Base-by-base conservation (phyloP, 495 filamentous ascomycete species). In the Aspergillus olivimuriae region DNA sequence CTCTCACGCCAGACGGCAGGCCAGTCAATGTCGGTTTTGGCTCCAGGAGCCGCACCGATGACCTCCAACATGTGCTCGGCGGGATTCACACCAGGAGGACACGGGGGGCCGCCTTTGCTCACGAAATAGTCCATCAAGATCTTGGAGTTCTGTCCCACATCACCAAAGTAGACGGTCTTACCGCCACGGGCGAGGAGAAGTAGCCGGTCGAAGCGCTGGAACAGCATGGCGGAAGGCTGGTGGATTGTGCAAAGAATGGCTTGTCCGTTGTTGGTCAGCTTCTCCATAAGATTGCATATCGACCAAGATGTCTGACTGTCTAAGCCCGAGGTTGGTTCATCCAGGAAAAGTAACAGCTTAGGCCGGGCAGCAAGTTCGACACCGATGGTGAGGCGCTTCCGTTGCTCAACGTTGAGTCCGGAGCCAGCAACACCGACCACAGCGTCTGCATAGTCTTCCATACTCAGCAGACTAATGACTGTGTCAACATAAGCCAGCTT, bases 51-150 rank as follows among this genome's bases (percentile, higher is more conserved):
- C 14, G 86, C 86, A 35, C 87, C 87, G 41, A 89, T 89, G 39
- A 84, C 82, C 48, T 91, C 86, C 19, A 94, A 66, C 85, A 94
- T 92, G 80, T 83, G 90, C 60, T 95, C 89, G 21, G 88, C 89
- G n/a, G 87, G 87, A 33, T 72, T 94, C 1, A 21, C 33, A 7
- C 38, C 46, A 14, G 82, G 80, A 16, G 77, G 76, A 60, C 54
- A n/a, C 77, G 72, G 62, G 18, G 65, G 58, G 4, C 78, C 83
- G 22, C 86, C 80, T 57, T 87, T 79, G 34, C 71, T 67, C 61
- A 86, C 79, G 49, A 91, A 89, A 63, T 90, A 48, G 12, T 41
- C 10, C 6, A 32, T 39, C 33, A 91, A 55, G 15, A 66, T 77
- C 28, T 67, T 62, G 0, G 83, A 83, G 64, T 86, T 81, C 51